A percentile compares a stretch with the other conserved stretches of the same genome.
Evolutionary conservation across 106 monocot species (phyloP).

Genomic region (Vanilla planifolia): DNA sequence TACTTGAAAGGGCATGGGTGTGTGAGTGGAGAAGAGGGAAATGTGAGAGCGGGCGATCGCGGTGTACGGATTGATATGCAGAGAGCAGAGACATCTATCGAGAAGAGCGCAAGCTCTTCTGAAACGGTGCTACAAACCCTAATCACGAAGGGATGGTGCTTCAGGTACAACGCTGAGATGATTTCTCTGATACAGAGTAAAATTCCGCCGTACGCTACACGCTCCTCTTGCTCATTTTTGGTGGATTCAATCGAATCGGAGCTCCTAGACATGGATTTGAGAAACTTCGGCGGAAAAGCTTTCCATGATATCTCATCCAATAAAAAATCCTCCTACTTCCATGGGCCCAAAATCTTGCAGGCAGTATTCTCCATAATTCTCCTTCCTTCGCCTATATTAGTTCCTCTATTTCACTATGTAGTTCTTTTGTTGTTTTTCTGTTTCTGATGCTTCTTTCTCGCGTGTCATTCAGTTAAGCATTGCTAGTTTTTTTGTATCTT

Average conservation of each 20-base stretch:
- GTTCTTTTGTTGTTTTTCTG: not conserved
- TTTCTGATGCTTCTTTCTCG: too few species aligned
- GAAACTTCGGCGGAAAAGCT: conserved; percentile 63
- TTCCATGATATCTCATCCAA: conserved; percentile 53
- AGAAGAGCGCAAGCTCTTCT: not conserved
- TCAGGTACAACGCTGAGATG: conserved; percentile 35
- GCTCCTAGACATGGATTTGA: conserved; percentile 70
- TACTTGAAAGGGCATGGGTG: too few species aligned
- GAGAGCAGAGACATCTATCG: not conserved
- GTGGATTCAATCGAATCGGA: conserved; percentile 42
- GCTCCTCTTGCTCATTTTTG: conserved; percentile 1
- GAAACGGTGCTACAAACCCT: conserved; percentile 37
- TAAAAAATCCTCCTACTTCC: conserved; percentile 45
- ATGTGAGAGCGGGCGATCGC: too few species aligned
- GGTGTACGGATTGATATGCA: too few species aligned
- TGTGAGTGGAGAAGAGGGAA: not conserved
- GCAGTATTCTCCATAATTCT: conserved; percentile 5
- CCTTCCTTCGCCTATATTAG: not conserved
- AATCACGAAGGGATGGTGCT: conserved; percentile 68
- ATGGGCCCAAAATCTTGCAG: conserved; percentile 77
- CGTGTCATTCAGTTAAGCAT: too few species aligned
- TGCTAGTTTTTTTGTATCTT: too few species aligned
- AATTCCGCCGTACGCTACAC: not conserved
- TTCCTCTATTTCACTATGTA: not conserved
- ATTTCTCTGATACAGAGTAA: conserved; percentile 21